Evolutionary conservation across 768 basidiomycete genomes (phyloP).

Genomic region (Xerocomellus dryophilus): DNA sequence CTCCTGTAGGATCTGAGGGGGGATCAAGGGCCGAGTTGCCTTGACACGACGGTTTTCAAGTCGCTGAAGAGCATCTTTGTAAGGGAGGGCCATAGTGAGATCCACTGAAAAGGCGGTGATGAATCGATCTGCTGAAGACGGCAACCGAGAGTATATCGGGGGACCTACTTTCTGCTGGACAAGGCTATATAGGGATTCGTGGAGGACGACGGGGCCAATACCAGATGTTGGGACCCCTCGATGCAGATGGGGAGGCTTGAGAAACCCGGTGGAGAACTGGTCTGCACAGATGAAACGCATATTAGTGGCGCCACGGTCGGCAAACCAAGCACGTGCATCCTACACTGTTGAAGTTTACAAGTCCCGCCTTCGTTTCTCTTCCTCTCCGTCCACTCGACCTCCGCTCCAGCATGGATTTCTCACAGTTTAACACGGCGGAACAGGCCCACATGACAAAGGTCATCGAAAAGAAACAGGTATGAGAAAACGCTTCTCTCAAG

Average conservation of each 20-base stretch:
- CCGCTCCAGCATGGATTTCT: slow-evolving; percentile 74
- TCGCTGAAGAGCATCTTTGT: slow-evolving; percentile 74
- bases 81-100: slow-evolving; percentile 64
- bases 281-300: neutral
- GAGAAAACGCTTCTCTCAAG: slow-evolving; percentile 12
- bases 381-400: slow-evolving; percentile 1
- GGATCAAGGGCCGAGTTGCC: slow-evolving; percentile 84
- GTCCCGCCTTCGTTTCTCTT: neutral
- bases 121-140: slow-evolving; percentile 20
- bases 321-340: slow-evolving; percentile 9
- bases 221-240: neutral
- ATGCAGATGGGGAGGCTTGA: neutral
- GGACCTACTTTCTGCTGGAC: slow-evolving; percentile 19
- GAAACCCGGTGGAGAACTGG: neutral
- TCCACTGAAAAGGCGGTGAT: slow-evolving; percentile 31
- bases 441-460: slow-evolving; percentile 94
- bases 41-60: slow-evolving; percentile 88
- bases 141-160: neutral
- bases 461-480: slow-evolving; percentile 95
- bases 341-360: neutral
- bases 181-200: slow-evolving; percentile 13
- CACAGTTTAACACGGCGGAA: slow-evolving; percentile 82
- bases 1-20: slow-evolving; percentile 92
- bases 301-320: slow-evolving; percentile 8
- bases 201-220: slow-evolving; percentile 11